Conservation (phyloP, 768 basidiomycete genomes). For the Lentinula boryana region DNA sequence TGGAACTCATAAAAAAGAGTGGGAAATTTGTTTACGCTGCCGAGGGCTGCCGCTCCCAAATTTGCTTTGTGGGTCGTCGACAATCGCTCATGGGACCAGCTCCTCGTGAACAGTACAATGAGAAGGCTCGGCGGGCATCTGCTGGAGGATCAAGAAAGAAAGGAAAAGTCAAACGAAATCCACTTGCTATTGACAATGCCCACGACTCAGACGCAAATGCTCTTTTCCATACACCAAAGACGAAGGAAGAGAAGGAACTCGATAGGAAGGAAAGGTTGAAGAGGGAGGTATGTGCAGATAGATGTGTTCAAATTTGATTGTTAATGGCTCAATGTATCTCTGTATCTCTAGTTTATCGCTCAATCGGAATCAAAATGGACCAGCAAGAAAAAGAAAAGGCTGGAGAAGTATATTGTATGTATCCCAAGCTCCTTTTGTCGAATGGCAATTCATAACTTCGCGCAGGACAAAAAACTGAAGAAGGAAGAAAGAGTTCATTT, state of each 20-base stretch:
- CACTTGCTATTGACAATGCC: slow-evolving; percentile 13
- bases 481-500: slow-evolving; percentile 78
- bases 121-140: slow-evolving; percentile 61
- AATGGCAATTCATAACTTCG: slow-evolving; percentile 1
- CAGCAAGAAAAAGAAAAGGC: slow-evolving; percentile 78
- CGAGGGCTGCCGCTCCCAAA: too few relatives aligned
- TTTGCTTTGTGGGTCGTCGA: not conserved
- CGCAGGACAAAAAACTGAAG: slow-evolving; percentile 85
- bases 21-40: too few relatives aligned
- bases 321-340: not conserved
- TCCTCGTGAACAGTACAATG: slow-evolving; percentile 42
- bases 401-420: slow-evolving; percentile 90
- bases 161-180: slow-evolving; percentile 34
- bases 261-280: slow-evolving; percentile 55
- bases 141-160: slow-evolving; percentile 67
- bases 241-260: slow-evolving; percentile 51
- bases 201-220: slow-evolving; percentile 49
- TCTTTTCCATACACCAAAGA: slow-evolving; percentile 51
- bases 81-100: slow-evolving; percentile 5
- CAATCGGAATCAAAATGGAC: slow-evolving; percentile 70
- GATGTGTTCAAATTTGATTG: not conserved
- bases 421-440: not conserved
- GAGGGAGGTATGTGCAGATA: slow-evolving; percentile 34
- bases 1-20: too few relatives aligned
- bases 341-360: slow-evolving; percentile 27